Evolutionary conservation across 2,329 filamentous ascomycete species (phyloP).

Genomic region (Chalaropsis thielavioides): DNA sequence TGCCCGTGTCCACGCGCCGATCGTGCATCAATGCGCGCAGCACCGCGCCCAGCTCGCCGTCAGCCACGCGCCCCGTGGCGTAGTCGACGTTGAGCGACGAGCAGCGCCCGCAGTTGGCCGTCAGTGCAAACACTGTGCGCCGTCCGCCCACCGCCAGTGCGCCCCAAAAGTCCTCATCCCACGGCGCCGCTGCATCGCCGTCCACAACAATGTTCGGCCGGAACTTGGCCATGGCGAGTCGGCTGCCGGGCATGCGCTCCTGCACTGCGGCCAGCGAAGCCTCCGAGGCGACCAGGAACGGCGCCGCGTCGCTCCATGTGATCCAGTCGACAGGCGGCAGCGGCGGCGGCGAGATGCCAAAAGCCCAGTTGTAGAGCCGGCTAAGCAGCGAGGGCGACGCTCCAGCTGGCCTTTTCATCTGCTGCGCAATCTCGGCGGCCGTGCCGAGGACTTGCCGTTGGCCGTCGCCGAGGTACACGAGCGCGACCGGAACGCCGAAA

Average conservation of each 20-base stretch:
- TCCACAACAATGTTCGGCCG: constrained; percentile 51
- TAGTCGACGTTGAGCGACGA: constrained; percentile 59
- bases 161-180: constrained; percentile 60
- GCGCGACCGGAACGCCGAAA: constrained; percentile 45
- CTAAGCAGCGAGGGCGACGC: neutral
- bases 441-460: constrained; percentile 48
- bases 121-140: constrained; percentile 36
- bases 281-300: constrained; percentile 57
- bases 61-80: constrained; percentile 42
- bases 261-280: constrained; percentile 56
- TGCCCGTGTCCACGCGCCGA: constrained; percentile 53
- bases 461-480: constrained; percentile 51
- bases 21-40: constrained; percentile 58
- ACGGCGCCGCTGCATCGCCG: constrained; percentile 39
- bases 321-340: constrained; percentile 32
- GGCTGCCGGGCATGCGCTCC: constrained; percentile 29
- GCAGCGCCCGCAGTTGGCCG: constrained; percentile 56
- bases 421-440: constrained; percentile 12
- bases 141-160: constrained; percentile 35
- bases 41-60: constrained; percentile 43
- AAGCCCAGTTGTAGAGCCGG: neutral
- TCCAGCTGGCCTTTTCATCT: neutral
- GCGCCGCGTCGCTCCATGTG: constrained; percentile 60
- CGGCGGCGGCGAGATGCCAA: neutral
- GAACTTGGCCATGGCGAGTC: constrained; percentile 46